phyloP scores from a whole-genome alignment of 352 stramenopile species.

The Phytophthora idaei region DNA sequence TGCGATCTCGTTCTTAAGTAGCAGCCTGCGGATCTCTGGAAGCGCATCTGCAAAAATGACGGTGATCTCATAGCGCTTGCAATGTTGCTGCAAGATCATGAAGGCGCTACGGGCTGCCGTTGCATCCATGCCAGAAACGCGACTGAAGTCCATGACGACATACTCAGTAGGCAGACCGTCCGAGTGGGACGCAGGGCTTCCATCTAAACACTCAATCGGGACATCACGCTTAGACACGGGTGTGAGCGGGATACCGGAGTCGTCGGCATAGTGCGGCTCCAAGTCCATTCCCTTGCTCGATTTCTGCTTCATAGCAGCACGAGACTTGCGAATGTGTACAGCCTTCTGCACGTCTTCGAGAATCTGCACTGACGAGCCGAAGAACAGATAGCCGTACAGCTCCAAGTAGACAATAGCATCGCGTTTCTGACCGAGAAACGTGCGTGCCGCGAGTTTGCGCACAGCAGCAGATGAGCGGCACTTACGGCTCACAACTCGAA shows the following conservation, averaged over 20 bases:
- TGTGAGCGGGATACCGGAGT: conserved; percentile 53
- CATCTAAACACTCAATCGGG: conserved; percentile 74
- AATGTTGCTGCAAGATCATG: conserved; percentile 85
- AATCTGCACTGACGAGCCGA: conserved; percentile 85
- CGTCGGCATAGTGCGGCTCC: conserved; percentile 25
- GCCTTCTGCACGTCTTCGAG: conserved; percentile 81
- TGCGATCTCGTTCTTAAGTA: conserved; percentile 79
- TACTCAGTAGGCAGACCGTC: conserved; percentile 77
- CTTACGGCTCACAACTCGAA: conserved; percentile 69
- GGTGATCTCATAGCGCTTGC: conserved; percentile 67
- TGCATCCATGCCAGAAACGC: conserved; percentile 89
- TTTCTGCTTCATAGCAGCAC: conserved; percentile 26
- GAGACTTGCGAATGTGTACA: conserved; percentile 63
- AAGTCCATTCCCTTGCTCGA: conserved; percentile 21
- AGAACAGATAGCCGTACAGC: conserved; percentile 87
- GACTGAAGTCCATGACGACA: conserved; percentile 90
- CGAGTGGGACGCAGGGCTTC: conserved; percentile 49
- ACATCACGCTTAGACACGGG: conserved; percentile 56
- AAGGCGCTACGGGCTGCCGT: conserved; percentile 83
- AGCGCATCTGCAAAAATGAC: conserved; percentile 77
- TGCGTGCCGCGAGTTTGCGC: conserved; percentile 70
- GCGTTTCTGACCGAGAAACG: conserved; percentile 62
- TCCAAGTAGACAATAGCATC: conserved; percentile 82
- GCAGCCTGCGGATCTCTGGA: conserved; percentile 65
- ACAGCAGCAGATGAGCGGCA: conserved; percentile 66